phyloP scores from a whole-genome alignment of 2,329 filamentous ascomycete species.

The Xylaria sp. region DNA sequence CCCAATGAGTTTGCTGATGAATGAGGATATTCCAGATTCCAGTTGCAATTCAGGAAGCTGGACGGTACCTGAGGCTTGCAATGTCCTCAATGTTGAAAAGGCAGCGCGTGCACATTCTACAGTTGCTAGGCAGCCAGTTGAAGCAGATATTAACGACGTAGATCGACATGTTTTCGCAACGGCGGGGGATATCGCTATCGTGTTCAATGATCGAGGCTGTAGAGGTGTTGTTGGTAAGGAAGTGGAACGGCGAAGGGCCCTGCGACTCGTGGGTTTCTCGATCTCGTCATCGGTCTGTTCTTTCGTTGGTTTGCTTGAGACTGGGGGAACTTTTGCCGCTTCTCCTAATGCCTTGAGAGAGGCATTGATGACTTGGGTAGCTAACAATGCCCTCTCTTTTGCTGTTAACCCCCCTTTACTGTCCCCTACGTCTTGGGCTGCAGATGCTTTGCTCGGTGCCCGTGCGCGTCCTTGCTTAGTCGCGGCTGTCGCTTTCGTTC shows the following conservation, averaged over 20 bases:
- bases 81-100: constrained; percentile 64
- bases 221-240: constrained; percentile 64
- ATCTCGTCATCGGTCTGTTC: constrained; percentile 42
- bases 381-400: constrained; percentile 67
- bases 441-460: constrained; percentile 11
- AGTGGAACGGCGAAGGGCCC: constrained; percentile 55
- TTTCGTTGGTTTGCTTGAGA: constrained; percentile 34
- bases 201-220: constrained; percentile 62
- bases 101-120: constrained; percentile 72
- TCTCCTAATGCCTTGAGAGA: constrained; percentile 71
- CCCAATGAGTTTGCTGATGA: constrained; percentile 66
- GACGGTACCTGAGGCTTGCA: constrained; percentile 57
- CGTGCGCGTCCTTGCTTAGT: constrained; percentile 5
- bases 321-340: constrained; percentile 56
- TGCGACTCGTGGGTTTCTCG: constrained; percentile 43
- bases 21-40: constrained; percentile 72
- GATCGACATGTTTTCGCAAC: constrained; percentile 38
- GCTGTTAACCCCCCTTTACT: constrained; percentile 49
- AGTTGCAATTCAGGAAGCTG: constrained; percentile 67
- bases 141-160: constrained; percentile 31
- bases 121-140: constrained; percentile 54
- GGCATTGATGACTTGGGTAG: constrained; percentile 73
- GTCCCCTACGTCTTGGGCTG: constrained; percentile 34
- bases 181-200: constrained; percentile 58
- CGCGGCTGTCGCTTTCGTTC: constrained; percentile 21